A percentile compares a stretch with the other conserved stretches of the same genome.
phyloP scores from a whole-genome alignment of 1,284 basidiomycete species.

The Cystobasidiaceae sp. region DNA sequence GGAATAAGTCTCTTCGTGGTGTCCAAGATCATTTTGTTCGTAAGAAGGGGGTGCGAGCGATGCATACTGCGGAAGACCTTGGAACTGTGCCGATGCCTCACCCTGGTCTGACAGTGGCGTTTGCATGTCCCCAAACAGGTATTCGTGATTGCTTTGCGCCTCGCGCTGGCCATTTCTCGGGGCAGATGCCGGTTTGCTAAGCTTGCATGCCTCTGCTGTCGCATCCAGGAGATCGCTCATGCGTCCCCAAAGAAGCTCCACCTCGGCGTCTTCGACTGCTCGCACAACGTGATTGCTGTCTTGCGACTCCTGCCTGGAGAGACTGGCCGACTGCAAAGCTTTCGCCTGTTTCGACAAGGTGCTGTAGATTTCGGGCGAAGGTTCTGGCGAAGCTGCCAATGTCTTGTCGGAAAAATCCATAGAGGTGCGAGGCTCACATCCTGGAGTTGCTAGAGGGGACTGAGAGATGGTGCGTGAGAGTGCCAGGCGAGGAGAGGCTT shows the following conservation, averaged over 20 bases:
- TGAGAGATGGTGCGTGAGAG: conserved; percentile 27
- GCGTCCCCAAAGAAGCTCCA: conserved; percentile 63
- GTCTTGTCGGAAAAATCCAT: too few relatives aligned
- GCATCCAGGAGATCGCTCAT: conserved; percentile 68
- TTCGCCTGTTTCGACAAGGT: conserved; percentile 62
- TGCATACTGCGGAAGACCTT: too few relatives aligned
- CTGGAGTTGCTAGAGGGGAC: background rate
- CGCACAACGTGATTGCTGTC: conserved; percentile 2
- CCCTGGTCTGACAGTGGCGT: too few relatives aligned
- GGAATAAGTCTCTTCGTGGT: too few relatives aligned
- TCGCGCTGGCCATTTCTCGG: background rate
- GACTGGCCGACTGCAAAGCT: conserved; percentile 59
- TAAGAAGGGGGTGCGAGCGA: too few relatives aligned
- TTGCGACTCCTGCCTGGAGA: conserved; percentile 36
- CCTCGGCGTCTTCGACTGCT: conserved; percentile 49
- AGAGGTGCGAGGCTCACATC: background rate
- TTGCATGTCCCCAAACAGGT: conserved; percentile 11
- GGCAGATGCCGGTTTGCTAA: conserved; percentile 39
- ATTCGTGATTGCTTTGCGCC: background rate
- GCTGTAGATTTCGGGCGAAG: conserved; percentile 51
- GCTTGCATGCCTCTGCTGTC: conserved; percentile 61
- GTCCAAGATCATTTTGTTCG: too few relatives aligned
- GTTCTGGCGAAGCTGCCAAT: too few relatives aligned
- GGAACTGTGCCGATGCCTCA: too few relatives aligned
- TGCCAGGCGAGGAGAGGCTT: conserved; percentile 34